Percentiles rank a stretch among this genome's conserved stretches.
phyloP scores from a whole-genome alignment of 1,284 basidiomycete species.

The Cronartium quercuum region DNA sequence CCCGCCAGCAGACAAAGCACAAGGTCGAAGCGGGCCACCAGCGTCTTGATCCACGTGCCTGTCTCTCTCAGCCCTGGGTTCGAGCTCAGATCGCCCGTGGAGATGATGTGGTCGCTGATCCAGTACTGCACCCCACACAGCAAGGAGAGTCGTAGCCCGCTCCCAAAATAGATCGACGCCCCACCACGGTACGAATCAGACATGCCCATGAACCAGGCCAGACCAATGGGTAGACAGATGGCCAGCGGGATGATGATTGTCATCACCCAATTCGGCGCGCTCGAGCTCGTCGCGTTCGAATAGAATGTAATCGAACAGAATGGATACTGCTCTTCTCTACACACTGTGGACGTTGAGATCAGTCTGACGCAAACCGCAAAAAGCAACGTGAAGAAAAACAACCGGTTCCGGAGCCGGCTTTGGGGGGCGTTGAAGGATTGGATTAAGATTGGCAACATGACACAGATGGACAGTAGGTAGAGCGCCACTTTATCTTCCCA shows the following conservation, averaged over 20 bases:
- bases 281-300: slow-evolving; percentile 61
- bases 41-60: slow-evolving; percentile 54
- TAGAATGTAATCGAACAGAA: slow-evolving; percentile 82
- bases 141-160: slow-evolving; percentile 59
- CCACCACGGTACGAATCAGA: slow-evolving; percentile 69
- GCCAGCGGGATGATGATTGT: slow-evolving; percentile 58
- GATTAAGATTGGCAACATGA: slow-evolving; percentile 56
- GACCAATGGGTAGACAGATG: slow-evolving; percentile 57
- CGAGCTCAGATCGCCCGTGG: not conserved
- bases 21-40: slow-evolving; percentile 60
- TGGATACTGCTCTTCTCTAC: slow-evolving; percentile 88
- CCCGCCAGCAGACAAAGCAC: slow-evolving; percentile 57
- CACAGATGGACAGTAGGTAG: slow-evolving; percentile 62
- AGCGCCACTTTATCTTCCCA: slow-evolving; percentile 84
- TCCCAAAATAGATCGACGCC: slow-evolving; percentile 61
- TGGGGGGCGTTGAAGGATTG: slow-evolving; percentile 58
- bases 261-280: slow-evolving; percentile 59
- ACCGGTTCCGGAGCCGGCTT: slow-evolving; percentile 63
- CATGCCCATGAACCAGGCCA: slow-evolving; percentile 60
- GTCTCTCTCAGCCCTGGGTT: slow-evolving; percentile 44
- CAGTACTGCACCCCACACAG: slow-evolving; percentile 62
- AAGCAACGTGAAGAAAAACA: slow-evolving; percentile 63
- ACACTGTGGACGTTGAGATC: slow-evolving; percentile 71
- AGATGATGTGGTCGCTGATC: slow-evolving; percentile 63
- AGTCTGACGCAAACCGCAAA: slow-evolving; percentile 67